Conservation (phyloP, 108 stramenopile species). For the Chaetoceros tenuissimus region DNA sequence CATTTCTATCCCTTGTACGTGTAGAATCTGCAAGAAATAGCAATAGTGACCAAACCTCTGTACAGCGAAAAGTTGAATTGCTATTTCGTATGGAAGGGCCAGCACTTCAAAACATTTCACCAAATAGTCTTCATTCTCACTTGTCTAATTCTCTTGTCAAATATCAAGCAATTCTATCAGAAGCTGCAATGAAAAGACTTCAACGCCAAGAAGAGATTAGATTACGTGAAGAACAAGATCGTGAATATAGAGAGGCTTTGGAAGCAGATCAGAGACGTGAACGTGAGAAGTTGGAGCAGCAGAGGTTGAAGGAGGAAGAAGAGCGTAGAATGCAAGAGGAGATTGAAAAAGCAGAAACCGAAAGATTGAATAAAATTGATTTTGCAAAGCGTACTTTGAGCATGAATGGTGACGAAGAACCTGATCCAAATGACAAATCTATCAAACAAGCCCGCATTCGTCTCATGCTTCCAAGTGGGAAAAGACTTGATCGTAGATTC, state of each 20-base stretch:
- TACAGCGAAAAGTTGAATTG: conserved; percentile 29
- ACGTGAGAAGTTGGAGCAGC: conserved; percentile 27
- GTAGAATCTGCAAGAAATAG: conserved; percentile 23
- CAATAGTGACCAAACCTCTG: conserved; percentile 1
- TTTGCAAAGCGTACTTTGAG: conserved; percentile 28
- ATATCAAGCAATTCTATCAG: conserved; percentile 35
- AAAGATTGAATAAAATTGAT: conserved; percentile 36
- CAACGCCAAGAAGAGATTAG: conserved; percentile 60
- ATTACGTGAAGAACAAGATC: conserved; percentile 70
- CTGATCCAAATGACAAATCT: conserved; percentile 10
- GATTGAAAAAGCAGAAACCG: conserved; percentile 7
- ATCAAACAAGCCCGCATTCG: conserved; percentile 42
- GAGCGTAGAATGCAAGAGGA: conserved; percentile 15
- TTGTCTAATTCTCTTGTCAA: conserved; percentile 38
- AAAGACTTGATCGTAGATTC: conserved; percentile 71
- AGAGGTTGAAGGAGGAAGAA: conserved; percentile 32
- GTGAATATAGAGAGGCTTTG: conserved; percentile 71
- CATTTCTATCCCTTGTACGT: conserved; percentile 49
- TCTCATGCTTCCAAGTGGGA: conserved; percentile 68
- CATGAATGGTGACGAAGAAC: conserved; percentile 13
- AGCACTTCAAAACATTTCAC: conserved; percentile 27
- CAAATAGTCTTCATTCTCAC: conserved; percentile 26
- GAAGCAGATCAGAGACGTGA: conserved; percentile 52
- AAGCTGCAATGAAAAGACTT: conserved; percentile 38
- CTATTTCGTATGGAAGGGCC: conserved; percentile 54